These are phyloP conservation scores for Aspergillus arachidicola DNA, from an alignment of 2,329 filamentous ascomycete genomes.

Conservation along the genomic window DNA sequence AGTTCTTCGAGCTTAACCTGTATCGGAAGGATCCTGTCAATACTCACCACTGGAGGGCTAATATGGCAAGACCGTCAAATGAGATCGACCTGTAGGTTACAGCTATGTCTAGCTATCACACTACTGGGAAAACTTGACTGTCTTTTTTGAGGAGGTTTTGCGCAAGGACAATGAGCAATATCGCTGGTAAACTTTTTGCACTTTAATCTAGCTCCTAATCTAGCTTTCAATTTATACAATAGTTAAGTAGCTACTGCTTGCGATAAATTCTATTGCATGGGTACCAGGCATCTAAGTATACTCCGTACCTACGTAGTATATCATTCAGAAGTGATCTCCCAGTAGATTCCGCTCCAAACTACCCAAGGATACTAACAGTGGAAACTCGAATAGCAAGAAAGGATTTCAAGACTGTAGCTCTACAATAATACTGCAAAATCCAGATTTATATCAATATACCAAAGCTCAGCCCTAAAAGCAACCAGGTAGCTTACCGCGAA, in stretches of 20 bases:
- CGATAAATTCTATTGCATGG: neutral
- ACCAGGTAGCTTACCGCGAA: neutral
- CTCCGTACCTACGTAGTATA: neutral
- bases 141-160: neutral
- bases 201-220: neutral
- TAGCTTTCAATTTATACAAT: neutral
- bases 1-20: conserved; percentile 3
- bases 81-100: neutral
- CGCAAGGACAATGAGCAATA: neutral
- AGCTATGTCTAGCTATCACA: neutral
- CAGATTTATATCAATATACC: neutral
- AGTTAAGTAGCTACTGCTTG: neutral
- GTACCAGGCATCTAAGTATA: neutral
- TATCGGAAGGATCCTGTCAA: conserved; percentile 2
- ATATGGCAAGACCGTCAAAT: neutral
- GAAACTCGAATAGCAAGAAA: neutral
- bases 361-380: neutral
- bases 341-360: neutral
- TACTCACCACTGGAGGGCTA: conserved; percentile 1
- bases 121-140: neutral
- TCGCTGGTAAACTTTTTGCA: neutral
- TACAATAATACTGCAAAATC: neutral
- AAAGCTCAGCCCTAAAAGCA: neutral
- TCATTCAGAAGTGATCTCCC: neutral
- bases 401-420: neutral